A percentile compares a stretch with the other conserved stretches of the same genome.
These are phyloP conservation scores for Pleurotus salmoneostramineus DNA, from an alignment of 768 basidiomycete species.

Conservation along the genomic window DNA sequence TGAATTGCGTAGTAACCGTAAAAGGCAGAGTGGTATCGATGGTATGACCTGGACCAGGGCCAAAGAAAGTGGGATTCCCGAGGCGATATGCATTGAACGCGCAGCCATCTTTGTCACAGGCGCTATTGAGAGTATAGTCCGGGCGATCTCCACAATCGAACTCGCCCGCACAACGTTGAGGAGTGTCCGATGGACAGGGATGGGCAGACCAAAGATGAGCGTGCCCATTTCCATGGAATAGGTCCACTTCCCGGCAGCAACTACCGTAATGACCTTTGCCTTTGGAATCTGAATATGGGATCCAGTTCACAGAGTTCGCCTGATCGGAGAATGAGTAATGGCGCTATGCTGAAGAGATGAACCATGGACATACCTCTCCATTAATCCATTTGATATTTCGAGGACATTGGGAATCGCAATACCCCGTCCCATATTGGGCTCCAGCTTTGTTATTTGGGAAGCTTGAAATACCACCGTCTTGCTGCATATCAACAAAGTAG, in stretches of 20 bases:
- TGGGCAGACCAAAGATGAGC: slow-evolving; percentile 37
- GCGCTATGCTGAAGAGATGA: slow-evolving; percentile 13
- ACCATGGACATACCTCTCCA: slow-evolving; percentile 21
- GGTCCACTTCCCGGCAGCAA: slow-evolving; percentile 44
- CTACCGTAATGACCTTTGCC: slow-evolving; percentile 32
- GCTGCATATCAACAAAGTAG: slow-evolving; percentile 11
- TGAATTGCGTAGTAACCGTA: slow-evolving; percentile 34
- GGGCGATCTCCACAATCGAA: slow-evolving; percentile 7
- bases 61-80: slow-evolving; percentile 28
- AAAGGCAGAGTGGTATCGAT: slow-evolving; percentile 32
- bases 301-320: not conserved
- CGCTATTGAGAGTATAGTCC: slow-evolving; percentile 22
- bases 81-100: slow-evolving; percentile 34
- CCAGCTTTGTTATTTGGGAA: slow-evolving; percentile 23
- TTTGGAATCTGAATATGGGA: slow-evolving; percentile 22
- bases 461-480: not conserved
- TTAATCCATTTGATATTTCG: slow-evolving; percentile 44
- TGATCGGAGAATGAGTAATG: not conserved
- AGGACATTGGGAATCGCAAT: slow-evolving; percentile 31
- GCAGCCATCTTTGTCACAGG: slow-evolving; percentile 42
- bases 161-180: slow-evolving; percentile 26
- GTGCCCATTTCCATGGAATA: slow-evolving; percentile 40
- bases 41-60: slow-evolving; percentile 33
- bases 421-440: slow-evolving; percentile 18
- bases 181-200: slow-evolving; percentile 26